Evolutionary conservation across 2,329 filamentous ascomycete species (phyloP).

Genomic region (Waltergamsia citrina): DNA sequence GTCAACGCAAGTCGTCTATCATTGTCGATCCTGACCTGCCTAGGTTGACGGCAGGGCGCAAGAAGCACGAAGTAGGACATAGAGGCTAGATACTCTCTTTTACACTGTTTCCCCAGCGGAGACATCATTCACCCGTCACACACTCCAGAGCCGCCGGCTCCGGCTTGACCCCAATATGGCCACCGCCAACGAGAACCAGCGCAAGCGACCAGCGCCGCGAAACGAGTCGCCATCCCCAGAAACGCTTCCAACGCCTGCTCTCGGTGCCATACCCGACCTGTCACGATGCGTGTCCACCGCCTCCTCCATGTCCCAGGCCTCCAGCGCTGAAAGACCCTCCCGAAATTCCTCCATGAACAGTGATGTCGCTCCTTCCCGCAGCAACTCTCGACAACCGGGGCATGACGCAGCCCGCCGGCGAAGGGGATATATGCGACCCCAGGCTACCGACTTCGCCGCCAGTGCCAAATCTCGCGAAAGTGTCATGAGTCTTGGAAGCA

Average conservation of each 20-base stretch:
- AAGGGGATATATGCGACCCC: conserved; percentile 79
- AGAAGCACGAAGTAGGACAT: too few species aligned
- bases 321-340: conserved; percentile 29
- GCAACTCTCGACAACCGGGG: conserved; percentile 12
- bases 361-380: conserved; percentile 17
- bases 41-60: too few species aligned
- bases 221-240: conserved; percentile 57
- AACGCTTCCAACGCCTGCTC: conserved; percentile 50
- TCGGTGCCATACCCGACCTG: conserved; percentile 48
- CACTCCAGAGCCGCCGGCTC: too few species aligned
- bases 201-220: conserved; percentile 22
- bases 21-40: too few species aligned
- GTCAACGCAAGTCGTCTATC: too few species aligned
- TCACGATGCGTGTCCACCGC: conserved; percentile 56
- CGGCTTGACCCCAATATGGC: conserved; percentile 16
- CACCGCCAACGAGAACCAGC: conserved; percentile 18
- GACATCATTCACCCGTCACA: too few species aligned
- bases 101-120: too few species aligned
- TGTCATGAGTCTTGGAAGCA: conserved; percentile 92
- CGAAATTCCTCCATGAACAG: conserved; percentile 45
- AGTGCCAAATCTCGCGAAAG: conserved; percentile 87
- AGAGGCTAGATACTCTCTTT: too few species aligned
- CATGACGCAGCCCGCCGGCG: conserved; percentile 37
- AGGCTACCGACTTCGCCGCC: conserved; percentile 80
- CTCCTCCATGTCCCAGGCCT: conserved; percentile 49